phyloP scores from a whole-genome alignment of 805 yeast genomes.

The Torulaspora maleeae region DNA sequence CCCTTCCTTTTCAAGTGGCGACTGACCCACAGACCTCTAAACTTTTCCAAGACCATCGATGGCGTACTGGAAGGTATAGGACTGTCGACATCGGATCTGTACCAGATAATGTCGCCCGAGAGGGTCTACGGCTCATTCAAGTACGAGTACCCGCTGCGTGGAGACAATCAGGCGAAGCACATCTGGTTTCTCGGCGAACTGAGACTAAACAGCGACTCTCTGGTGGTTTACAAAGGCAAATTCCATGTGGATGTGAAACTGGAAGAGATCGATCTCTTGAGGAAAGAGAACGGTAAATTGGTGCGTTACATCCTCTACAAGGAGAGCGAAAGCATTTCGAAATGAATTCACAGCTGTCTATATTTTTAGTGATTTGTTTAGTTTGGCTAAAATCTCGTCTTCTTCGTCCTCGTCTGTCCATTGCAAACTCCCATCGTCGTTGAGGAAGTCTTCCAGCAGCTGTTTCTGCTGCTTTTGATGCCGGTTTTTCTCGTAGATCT shows the following conservation, averaged over 20 bases:
- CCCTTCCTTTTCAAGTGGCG: conserved; percentile 29
- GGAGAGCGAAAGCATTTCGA: conserved; percentile 10
- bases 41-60: conserved; percentile 15
- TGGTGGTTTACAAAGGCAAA: conserved; percentile 30
- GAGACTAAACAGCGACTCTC: conserved; percentile 19
- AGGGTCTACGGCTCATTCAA: conserved; percentile 26
- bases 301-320: conserved; percentile 30
- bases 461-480: conserved; percentile 29
- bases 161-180: conserved; percentile 25
- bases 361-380: conserved; percentile 16
- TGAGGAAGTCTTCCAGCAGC: conserved; percentile 29
- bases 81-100: conserved; percentile 22
- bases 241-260: conserved; percentile 32
- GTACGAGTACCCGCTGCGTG: conserved; percentile 29
- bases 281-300: conserved; percentile 26
- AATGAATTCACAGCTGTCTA: conserved; percentile 1
- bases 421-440: conserved; percentile 22
- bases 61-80: conserved; percentile 22
- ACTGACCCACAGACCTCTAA: conserved; percentile 24
- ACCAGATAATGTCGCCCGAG: conserved; percentile 27
- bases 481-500: conserved; percentile 20
- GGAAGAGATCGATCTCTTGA: conserved; percentile 29
- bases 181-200: conserved; percentile 33
- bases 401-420: conserved; percentile 35
- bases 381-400: conserved; percentile 21